A percentile compares a stretch with the other conserved stretches of the same genome.
Conservation (phyloP, 768 basidiomycete species). For the Daedaleopsis nitida region DNA sequence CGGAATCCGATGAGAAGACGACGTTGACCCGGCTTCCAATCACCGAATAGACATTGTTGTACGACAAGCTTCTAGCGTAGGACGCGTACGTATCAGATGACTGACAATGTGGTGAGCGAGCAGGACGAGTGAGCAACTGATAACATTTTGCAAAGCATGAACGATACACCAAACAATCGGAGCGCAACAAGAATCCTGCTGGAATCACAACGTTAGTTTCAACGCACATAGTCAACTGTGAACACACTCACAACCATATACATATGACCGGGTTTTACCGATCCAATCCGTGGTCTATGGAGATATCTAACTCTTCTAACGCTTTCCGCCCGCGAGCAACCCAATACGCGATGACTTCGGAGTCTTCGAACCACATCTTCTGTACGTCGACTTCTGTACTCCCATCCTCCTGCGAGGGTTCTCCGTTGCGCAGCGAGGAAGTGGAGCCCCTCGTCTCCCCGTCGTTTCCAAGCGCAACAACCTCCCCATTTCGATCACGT, state of each 20-base stretch:
- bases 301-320: conserved; percentile 50
- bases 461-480: conserved; percentile 15
- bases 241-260: background rate
- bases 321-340: conserved; percentile 50
- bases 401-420: background rate
- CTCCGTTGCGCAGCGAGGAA: background rate
- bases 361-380: conserved; percentile 57
- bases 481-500: background rate
- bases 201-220: background rate
- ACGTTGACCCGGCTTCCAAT: background rate
- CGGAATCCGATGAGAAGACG: background rate
- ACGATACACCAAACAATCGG: background rate
- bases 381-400: background rate
- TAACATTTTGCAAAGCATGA: conserved; percentile 1
- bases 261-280: conserved; percentile 7
- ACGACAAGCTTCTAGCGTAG: background rate
- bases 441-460: background rate
- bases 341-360: conserved; percentile 49
- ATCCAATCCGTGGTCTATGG: conserved; percentile 43
- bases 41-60: background rate
- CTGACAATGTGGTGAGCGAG: background rate
- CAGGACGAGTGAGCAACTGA: background rate
- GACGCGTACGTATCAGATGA: background rate
- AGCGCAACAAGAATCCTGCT: background rate
- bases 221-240: background rate